phyloP scores from a whole-genome alignment of 805 yeast genomes.

The Candida koratica region DNA sequence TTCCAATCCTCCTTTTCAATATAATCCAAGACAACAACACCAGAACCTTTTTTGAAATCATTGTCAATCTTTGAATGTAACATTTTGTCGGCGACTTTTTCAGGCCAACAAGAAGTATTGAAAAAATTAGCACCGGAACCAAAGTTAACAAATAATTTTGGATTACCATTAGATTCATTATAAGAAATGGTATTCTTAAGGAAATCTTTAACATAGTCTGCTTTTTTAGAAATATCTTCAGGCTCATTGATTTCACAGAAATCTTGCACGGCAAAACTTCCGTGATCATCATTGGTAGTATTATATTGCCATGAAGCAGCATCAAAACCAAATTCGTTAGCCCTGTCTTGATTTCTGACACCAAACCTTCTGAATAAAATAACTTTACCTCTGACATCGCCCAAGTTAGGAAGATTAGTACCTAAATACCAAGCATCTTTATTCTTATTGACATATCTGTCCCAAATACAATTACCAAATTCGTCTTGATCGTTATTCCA shows the following conservation, averaged over 20 bases:
- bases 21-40: conserved; percentile 66
- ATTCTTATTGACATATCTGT: conserved; percentile 46
- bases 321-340: conserved; percentile 55
- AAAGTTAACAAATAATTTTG: conserved; percentile 64
- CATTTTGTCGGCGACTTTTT: conserved; percentile 55
- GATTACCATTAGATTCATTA: conserved; percentile 40
- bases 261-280: conserved; percentile 64
- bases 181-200: conserved; percentile 50
- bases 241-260: conserved; percentile 58
- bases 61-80: conserved; percentile 40
- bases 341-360: conserved; percentile 44
- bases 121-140: conserved; percentile 72
- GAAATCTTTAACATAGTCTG: conserved; percentile 52
- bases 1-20: conserved; percentile 61
- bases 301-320: conserved; percentile 67
- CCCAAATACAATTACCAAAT: conserved; percentile 60
- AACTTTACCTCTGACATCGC: conserved; percentile 64
- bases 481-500: conserved; percentile 65
- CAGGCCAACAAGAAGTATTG: conserved; percentile 72
- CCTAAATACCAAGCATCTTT: conserved; percentile 59
- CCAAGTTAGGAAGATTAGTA: conserved; percentile 51
- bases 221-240: conserved; percentile 54
- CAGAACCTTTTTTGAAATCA: conserved; percentile 52
- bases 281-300: conserved; percentile 62
- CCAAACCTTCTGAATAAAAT: conserved; percentile 69